These are phyloP conservation scores for Eleusine coracana DNA, from an alignment of 176 grass and related monocot species.

Conservation along the genomic window DNA sequence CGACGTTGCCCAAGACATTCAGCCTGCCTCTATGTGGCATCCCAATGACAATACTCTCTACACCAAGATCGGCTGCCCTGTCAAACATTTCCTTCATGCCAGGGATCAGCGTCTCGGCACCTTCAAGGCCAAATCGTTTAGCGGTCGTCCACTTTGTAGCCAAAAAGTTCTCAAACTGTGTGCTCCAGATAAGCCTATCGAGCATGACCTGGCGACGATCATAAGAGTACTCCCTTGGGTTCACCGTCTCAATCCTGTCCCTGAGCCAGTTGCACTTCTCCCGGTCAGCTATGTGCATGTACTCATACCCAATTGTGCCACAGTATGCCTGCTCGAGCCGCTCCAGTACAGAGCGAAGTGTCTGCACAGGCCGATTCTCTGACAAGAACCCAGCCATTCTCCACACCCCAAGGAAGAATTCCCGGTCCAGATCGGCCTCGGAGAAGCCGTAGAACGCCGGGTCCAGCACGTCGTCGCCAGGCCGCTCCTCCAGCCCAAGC, in stretches of 20 bases:
- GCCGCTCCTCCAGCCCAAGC: slow-evolving; percentile 68
- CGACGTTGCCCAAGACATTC: slow-evolving; percentile 90
- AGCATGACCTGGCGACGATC: slow-evolving; percentile 86
- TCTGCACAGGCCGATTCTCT: slow-evolving; percentile 88
- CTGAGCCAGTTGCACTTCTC: slow-evolving; percentile 97
- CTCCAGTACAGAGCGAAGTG: slow-evolving; percentile 51
- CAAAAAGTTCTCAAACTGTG: slow-evolving; percentile 92
- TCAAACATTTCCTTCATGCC: slow-evolving; percentile 99
- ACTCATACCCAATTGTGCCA: slow-evolving; percentile 81
- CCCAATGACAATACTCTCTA: slow-evolving; percentile 94
- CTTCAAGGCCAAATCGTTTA: slow-evolving; percentile 88
- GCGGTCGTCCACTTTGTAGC: slow-evolving; percentile 90
- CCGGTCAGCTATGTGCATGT: slow-evolving; percentile 86
- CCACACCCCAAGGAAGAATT: slow-evolving; percentile 98
- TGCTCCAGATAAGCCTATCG: slow-evolving; percentile 96
- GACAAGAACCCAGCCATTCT: slow-evolving; percentile 90
- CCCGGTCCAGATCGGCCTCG: slow-evolving; percentile 76
- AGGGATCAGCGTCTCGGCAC: slow-evolving; percentile 88
- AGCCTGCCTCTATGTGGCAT: slow-evolving; percentile 98
- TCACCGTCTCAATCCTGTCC: slow-evolving; percentile 84
- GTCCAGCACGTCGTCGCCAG: slow-evolving; percentile 68
- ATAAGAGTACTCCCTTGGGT: slow-evolving; percentile 53
- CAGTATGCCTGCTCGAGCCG: slow-evolving; percentile 84
- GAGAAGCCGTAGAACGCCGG: slow-evolving; percentile 79
- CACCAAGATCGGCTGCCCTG: slow-evolving; percentile 74